Evolutionary conservation across 768 basidiomycete genomes (phyloP).

Genomic region (Lentinus brumalis): DNA sequence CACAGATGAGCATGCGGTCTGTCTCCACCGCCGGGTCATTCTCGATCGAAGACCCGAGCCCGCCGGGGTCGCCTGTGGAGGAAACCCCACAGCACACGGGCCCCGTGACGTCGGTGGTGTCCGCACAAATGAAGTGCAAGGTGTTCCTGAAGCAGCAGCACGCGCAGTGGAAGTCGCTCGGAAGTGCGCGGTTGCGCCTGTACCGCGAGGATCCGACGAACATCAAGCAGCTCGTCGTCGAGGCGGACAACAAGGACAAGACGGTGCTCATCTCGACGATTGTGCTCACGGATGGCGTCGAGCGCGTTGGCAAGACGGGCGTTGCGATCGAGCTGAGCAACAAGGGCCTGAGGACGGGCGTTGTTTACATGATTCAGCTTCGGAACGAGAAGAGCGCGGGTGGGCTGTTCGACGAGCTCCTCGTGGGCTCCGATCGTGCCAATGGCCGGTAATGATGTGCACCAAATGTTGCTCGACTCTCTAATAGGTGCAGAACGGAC

Average conservation of each 20-base stretch:
- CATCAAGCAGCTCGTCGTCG: slow-evolving; percentile 95
- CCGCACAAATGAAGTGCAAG: slow-evolving; percentile 97
- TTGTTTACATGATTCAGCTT: slow-evolving; percentile 96
- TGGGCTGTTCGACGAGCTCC: slow-evolving; percentile 82
- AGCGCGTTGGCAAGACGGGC: slow-evolving; percentile 98
- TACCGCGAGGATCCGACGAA: slow-evolving; percentile 86
- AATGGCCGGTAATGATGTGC: slow-evolving; percentile 1
- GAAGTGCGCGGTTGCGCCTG: slow-evolving; percentile 82
- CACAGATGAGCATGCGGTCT: slow-evolving; percentile 52
- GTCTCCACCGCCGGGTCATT: slow-evolving; percentile 53
- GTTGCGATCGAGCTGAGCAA: slow-evolving; percentile 96
- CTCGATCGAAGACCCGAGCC: slow-evolving; percentile 68
- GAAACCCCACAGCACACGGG: slow-evolving; percentile 54
- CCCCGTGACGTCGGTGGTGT: slow-evolving; percentile 74
- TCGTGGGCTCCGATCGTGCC: slow-evolving; percentile 84
- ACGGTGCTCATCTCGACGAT: slow-evolving; percentile 91
- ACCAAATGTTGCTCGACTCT: neutral
- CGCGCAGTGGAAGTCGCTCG: slow-evolving; percentile 97
- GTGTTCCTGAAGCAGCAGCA: slow-evolving; percentile 95
- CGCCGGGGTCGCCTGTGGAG: slow-evolving; percentile 78
- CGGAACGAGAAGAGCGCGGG: slow-evolving; percentile 86
- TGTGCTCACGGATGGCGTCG: slow-evolving; percentile 93
- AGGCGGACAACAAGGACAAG: slow-evolving; percentile 76
- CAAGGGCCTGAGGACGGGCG: slow-evolving; percentile 86
- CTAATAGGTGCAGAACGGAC: slow-evolving; percentile 4